Percentiles rank a stretch among this genome's conserved stretches.
Conservation (phyloP, 2,329 filamentous ascomycete genomes). For the Curvularia sp. region DNA sequence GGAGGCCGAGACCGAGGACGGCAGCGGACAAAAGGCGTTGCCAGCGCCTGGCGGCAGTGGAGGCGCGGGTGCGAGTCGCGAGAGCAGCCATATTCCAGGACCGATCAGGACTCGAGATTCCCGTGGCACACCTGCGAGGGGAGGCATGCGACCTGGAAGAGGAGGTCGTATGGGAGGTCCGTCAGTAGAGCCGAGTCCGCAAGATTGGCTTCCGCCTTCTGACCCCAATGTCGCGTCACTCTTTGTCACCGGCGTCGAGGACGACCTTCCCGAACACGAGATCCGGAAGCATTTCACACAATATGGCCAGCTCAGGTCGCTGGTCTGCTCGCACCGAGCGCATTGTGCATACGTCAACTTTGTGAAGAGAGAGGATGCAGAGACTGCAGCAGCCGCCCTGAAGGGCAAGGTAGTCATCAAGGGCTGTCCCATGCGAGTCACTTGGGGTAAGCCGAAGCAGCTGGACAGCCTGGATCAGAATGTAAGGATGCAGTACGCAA, state of each 20-base stretch:
- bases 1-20: conserved; percentile 61
- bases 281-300: conserved; percentile 88
- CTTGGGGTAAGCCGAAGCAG: conserved; percentile 92
- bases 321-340: conserved; percentile 95
- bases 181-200: conserved; percentile 77
- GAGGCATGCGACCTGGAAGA: conserved; percentile 49
- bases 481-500: conserved; percentile 78
- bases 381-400: conserved; percentile 82
- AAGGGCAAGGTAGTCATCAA: conserved; percentile 89
- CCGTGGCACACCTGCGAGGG: conserved; percentile 47
- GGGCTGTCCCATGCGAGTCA: conserved; percentile 85
- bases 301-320: conserved; percentile 87
- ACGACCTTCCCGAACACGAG: conserved; percentile 92
- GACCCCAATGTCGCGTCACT: conserved; percentile 90
- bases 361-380: conserved; percentile 80
- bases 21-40: conserved; percentile 52
- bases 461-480: conserved; percentile 91
- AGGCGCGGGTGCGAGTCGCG: conserved; percentile 39
- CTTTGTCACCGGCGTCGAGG: conserved; percentile 93
- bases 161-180: conserved; percentile 61
- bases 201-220: conserved; percentile 83
- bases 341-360: conserved; percentile 98
- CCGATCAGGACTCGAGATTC: conserved; percentile 78
- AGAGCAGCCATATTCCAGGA: conserved; percentile 60
- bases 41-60: conserved; percentile 49